A percentile compares a stretch with the other conserved stretches of the same genome.
Conservation (phyloP, 2,329 filamentous ascomycete species). For the Dactylellina drechsleri region DNA sequence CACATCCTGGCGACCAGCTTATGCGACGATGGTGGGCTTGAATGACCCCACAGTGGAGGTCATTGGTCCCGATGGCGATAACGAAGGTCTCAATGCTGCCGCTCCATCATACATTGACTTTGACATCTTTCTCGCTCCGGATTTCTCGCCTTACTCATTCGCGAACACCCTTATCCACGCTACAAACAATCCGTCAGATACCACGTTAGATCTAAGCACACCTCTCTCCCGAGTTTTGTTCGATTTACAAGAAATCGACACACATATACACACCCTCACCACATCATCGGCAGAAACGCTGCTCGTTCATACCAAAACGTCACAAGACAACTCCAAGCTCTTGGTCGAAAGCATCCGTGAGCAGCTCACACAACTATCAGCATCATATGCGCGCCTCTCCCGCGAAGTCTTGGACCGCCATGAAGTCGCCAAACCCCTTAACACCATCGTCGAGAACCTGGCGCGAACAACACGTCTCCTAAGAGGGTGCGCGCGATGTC, state of each 20-base stretch:
- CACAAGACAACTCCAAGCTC: conserved; percentile 75
- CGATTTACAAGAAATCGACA: conserved; percentile 96
- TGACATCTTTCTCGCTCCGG: conserved; percentile 84
- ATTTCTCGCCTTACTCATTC: conserved; percentile 82
- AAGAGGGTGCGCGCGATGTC: conserved; percentile 77
- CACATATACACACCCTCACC: conserved; percentile 89
- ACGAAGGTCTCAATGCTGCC: conserved; percentile 28
- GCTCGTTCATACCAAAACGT: conserved; percentile 78
- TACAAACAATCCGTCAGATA: conserved; percentile 92
- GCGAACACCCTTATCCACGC: conserved; percentile 87
- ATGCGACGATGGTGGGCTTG: conserved; percentile 26
- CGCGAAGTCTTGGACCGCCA: conserved; percentile 87
- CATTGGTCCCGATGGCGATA: conserved; percentile 20
- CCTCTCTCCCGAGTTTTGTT: conserved; percentile 93
- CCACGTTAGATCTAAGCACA: conserved; percentile 89
- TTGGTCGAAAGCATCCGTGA: conserved; percentile 81
- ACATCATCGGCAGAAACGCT: conserved; percentile 84
- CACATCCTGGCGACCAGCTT: neutral
- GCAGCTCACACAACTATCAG: conserved; percentile 81
- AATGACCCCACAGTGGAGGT: conserved; percentile 41
- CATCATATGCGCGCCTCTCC: conserved; percentile 85
- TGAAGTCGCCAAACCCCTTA: conserved; percentile 84
- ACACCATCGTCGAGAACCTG: conserved; percentile 78
- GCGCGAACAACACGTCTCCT: conserved; percentile 82
- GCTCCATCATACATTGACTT: conserved; percentile 87